Conservation (phyloP, 2,329 filamentous ascomycete genomes). For the Hypoxylon sp. region DNA sequence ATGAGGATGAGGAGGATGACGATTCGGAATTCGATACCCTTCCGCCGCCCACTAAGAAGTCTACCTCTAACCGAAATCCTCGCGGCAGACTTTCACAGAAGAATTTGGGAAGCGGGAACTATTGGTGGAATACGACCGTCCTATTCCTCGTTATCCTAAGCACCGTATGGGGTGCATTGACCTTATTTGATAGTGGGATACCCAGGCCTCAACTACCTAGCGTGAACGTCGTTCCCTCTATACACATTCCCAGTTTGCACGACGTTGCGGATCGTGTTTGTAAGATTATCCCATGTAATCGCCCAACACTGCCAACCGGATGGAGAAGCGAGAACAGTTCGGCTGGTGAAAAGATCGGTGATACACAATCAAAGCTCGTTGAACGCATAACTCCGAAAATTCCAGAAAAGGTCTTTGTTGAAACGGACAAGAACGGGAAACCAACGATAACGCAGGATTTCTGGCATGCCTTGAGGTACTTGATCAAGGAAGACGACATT, state of each 20-base stretch:
- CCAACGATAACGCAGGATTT: slow-evolving; percentile 72
- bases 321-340: background rate
- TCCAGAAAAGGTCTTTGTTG: slow-evolving; percentile 71
- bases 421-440: slow-evolving; percentile 66
- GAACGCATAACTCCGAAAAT: slow-evolving; percentile 63
- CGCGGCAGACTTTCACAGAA: background rate
- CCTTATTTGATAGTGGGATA: background rate
- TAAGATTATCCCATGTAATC: slow-evolving; percentile 11
- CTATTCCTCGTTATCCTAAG: slow-evolving; percentile 23
- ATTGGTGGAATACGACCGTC: background rate
- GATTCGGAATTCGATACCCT: background rate
- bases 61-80: background rate
- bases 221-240: background rate
- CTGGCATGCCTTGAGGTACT: slow-evolving; percentile 73
- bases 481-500: slow-evolving; percentile 65
- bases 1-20: background rate
- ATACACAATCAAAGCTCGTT: slow-evolving; percentile 49
- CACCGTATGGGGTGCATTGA: slow-evolving; percentile 16
- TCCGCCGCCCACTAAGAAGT: no score
- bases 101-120: background rate
- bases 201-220: background rate
- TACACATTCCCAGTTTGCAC: slow-evolving; percentile 1
- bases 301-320: background rate
- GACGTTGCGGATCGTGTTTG: slow-evolving; percentile 2
- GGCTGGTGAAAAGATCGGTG: background rate